phyloP scores from a whole-genome alignment of 345 rosid genomes.

The Mercurialis annua region DNA sequence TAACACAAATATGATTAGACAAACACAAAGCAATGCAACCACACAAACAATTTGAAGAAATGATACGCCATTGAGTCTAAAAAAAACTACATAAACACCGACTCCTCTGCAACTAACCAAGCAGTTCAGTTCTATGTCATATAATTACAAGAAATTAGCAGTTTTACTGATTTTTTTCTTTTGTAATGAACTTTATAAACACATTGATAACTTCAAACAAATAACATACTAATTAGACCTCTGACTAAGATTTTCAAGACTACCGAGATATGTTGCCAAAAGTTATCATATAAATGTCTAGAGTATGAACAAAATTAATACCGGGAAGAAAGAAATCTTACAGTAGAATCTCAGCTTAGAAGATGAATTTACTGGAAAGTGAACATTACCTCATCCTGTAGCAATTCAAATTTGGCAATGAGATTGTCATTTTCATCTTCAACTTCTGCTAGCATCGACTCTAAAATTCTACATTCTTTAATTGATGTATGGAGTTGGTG shows the following conservation, averaged over 20 bases:
- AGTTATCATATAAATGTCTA: not conserved
- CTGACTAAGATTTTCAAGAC: not conserved
- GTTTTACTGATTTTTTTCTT: not conserved
- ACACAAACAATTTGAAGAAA: not conserved
- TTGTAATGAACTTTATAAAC: not conserved
- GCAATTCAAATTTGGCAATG: slow-evolving; percentile 47
- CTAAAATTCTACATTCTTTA: slow-evolving; percentile 53
- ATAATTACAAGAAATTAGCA: not conserved
- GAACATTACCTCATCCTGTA: slow-evolving; percentile 57
- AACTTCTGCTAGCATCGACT: slow-evolving; percentile 51
- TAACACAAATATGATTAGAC: not conserved
- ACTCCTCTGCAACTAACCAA: not conserved
- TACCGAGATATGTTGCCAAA: not conserved
- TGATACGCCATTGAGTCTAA: no score
- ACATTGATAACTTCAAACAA: no score
- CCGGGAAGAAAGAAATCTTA: not conserved
- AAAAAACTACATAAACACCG: not conserved
- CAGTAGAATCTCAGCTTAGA: not conserved
- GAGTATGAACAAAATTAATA: not conserved
- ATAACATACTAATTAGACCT: not conserved
- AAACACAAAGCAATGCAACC: not conserved
- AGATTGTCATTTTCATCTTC: slow-evolving; percentile 63
- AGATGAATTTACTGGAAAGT: not conserved
- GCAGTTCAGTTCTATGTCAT: not conserved
- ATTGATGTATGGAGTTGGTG: slow-evolving; percentile 45